These are phyloP conservation scores for Spatholobus suberectus DNA, from an alignment of 306 rosid species.

Conservation along the genomic window DNA sequence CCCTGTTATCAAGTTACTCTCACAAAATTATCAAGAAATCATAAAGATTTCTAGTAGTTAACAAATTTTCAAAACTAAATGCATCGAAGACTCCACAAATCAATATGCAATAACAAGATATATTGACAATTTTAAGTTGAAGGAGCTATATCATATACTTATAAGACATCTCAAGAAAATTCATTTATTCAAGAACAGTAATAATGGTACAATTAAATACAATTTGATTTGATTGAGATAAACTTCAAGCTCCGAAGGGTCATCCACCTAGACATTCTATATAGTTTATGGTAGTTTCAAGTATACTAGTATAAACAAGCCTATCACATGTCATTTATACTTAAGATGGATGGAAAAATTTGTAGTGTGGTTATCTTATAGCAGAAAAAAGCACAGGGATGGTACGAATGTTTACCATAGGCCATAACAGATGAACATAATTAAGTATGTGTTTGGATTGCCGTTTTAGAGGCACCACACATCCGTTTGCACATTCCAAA, in stretches of 20 bases:
- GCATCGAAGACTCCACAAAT: not conserved
- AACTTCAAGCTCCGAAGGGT: not conserved
- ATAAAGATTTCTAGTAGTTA: not conserved
- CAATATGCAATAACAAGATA: not conserved
- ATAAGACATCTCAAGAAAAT: not conserved
- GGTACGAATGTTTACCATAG: not conserved
- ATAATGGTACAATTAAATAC: not conserved
- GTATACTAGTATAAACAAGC: no score
- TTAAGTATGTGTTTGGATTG: no score
- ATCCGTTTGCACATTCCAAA: no score
- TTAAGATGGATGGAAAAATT: not conserved
- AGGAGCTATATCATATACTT: not conserved
- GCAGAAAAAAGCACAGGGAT: not conserved
- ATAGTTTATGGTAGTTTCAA: not conserved
- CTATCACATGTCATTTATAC: not conserved
- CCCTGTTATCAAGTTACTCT: no score
- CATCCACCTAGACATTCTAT: not conserved
- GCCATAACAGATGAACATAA: not conserved
- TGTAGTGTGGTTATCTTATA: not conserved
- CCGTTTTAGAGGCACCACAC: no score
- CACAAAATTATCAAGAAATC: not conserved
- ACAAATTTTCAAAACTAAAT: not conserved
- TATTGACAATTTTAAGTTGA: not conserved
- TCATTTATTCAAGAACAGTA: not conserved
- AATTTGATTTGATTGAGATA: not conserved